phyloP scores from a whole-genome alignment of 257 asterid genomes.

The Misopates orontium region DNA sequence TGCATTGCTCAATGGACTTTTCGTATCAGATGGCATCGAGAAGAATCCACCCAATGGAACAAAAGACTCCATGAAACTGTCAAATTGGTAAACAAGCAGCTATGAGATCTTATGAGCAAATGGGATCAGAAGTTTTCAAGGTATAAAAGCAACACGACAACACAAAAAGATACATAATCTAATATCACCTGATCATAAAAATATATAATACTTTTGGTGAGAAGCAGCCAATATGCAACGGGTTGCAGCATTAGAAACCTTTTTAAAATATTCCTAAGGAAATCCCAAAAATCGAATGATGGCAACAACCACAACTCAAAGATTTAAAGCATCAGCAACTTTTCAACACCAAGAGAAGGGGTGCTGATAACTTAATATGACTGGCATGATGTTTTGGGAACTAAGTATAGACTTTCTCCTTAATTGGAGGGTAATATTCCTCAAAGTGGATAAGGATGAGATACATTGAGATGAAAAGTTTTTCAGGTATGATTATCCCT shows the following conservation, averaged over 20 bases:
- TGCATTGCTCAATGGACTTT: conserved; percentile 41
- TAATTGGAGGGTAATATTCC: neutral
- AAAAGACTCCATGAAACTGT: conserved; percentile 97
- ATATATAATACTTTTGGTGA: too few species aligned
- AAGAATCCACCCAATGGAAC: conserved; percentile 97
- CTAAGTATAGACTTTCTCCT: neutral
- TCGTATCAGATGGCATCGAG: conserved; percentile 61
- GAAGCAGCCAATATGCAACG: too few species aligned
- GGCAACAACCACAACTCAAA: too few species aligned
- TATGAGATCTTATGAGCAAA: conserved; percentile 17
- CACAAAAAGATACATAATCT: neutral
- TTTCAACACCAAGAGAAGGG: too few species aligned
- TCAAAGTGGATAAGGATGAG: neutral
- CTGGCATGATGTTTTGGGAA: too few species aligned
- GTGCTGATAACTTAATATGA: too few species aligned
- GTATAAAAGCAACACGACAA: neutral
- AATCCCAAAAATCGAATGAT: neutral
- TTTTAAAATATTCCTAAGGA: too few species aligned
- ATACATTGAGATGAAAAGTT: neutral
- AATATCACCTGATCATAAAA: too few species aligned
- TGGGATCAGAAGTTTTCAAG: neutral
- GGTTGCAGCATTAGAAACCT: too few species aligned
- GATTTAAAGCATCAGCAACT: too few species aligned
- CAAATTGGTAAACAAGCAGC: conserved; percentile 5
- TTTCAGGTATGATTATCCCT: conserved; percentile 9